Base-by-base conservation (phyloP, 139 green algal genomes). In the Coccomyxa sp. region DNA sequence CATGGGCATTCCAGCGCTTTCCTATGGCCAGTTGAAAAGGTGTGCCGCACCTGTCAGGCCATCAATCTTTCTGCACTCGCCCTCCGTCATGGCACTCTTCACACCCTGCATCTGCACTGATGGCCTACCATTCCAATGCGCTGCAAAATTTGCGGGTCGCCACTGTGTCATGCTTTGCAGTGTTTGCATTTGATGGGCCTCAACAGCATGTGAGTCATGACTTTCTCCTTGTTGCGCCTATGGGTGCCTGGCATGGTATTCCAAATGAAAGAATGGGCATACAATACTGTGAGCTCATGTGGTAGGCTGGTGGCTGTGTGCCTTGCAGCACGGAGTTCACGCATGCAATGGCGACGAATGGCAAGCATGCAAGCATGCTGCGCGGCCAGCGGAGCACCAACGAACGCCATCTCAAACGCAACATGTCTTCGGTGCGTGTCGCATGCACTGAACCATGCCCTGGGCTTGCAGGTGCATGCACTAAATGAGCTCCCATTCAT, bases 1-100 rank as follows among this genome's bases (percentile, higher is more conserved):
- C 13, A 78, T 90, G 78, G 81, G 83, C 57, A 83, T 91, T 51
- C 75, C 86, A 58, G 45, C 76, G 28, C 81, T 91, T 51, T 81
- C 80, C 66, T 80, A 51, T 57, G 78, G 84, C 10, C 88, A 91
- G 81, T 77, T 91, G 57, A 32, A 25, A n/a, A 82, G 51, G 78
- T 81, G 27, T 18, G 74, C 27, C 74, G 25, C 67, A 75, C 67
- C 67, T 27, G 25, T 27, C 23, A 25, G 21, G 3, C 23, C 67
- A 30, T 75, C 67, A 25, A n/a, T 27, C 7, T 27, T 4, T 7
- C 21, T 75, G 21, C 67, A 75, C 25, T 27, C 7, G 67, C 67
- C 67, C 23, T 75, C 9, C 67, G 4, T 75, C 23, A 51, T 51
- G 38, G 38, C 38, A 51, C 7, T 51, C 38, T 7, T 51, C 7